A percentile compares a stretch with the other conserved stretches of the same genome.
Conservation (phyloP, 768 basidiomycete species). For the Russula sp. region DNA sequence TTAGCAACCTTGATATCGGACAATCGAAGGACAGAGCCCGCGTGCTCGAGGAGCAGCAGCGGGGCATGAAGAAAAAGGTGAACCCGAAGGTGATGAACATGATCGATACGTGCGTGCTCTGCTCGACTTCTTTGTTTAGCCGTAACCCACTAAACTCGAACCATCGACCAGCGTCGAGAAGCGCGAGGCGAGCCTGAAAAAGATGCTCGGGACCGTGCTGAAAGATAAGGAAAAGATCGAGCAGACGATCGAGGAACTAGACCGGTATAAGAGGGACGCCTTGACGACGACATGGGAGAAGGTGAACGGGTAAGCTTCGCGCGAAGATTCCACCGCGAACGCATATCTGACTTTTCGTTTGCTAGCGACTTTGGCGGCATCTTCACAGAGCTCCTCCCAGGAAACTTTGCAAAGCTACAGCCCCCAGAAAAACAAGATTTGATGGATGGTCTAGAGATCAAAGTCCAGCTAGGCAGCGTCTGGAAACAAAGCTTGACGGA, state of each 20-base stretch:
- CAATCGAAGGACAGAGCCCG: constrained; percentile 59
- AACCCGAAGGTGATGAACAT: constrained; percentile 95
- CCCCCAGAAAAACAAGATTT: constrained; percentile 92
- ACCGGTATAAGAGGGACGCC: constrained; percentile 91
- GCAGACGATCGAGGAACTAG: constrained; percentile 87
- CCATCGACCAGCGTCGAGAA: constrained; percentile 74
- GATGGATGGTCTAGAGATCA: constrained; percentile 95
- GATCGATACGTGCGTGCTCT: constrained; percentile 75
- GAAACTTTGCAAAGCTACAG: constrained; percentile 93
- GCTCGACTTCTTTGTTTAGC: background rate
- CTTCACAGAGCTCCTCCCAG: constrained; percentile 92
- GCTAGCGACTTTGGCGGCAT: constrained; percentile 92
- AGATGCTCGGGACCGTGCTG: constrained; percentile 83
- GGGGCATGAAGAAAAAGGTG: constrained; percentile 90
- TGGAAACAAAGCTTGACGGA: constrained; percentile 99
- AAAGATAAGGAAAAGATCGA: constrained; percentile 96
- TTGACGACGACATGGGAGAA: constrained; percentile 95
- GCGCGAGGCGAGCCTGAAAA: constrained; percentile 79
- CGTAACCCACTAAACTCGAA: constrained; percentile 13
- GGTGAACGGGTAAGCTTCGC: constrained; percentile 67
- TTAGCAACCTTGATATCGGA: constrained; percentile 58
- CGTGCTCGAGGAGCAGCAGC: constrained; percentile 75
- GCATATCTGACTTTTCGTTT: background rate
- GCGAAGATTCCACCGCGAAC: background rate
- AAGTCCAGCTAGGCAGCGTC: constrained; percentile 88